Conservation (phyloP, 257 asterid species). For the Parsonsia alboflavescens region DNA sequence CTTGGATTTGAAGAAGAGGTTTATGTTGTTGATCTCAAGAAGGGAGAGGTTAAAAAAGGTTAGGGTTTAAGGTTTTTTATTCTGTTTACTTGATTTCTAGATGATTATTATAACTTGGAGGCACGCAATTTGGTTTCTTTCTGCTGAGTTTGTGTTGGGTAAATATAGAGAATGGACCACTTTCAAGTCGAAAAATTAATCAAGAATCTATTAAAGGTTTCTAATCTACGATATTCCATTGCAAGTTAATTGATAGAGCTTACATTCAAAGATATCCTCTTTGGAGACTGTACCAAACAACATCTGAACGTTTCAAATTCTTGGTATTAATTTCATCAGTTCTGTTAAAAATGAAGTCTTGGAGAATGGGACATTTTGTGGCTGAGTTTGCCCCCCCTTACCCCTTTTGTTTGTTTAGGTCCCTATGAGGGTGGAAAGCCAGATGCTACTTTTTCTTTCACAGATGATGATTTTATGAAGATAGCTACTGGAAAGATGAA, state of each 20-base stretch:
- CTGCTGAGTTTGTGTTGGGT: not conserved
- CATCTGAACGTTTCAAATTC: not conserved
- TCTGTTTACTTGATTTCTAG: not conserved
- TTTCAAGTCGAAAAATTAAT: not conserved
- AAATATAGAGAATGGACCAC: too few relatives aligned
- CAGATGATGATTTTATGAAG: constrained; percentile 55
- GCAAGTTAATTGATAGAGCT: not conserved
- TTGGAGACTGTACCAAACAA: not conserved
- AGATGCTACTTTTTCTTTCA: constrained; percentile 90
- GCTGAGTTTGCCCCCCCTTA: not conserved
- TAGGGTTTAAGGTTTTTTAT: constrained; percentile 18
- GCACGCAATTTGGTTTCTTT: not conserved
- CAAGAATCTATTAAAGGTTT: not conserved
- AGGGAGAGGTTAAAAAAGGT: constrained; percentile 91
- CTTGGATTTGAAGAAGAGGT: constrained; percentile 70
- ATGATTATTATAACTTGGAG: not conserved
- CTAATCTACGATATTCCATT: not conserved
- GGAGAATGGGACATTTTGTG: not conserved
- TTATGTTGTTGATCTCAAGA: constrained; percentile 89
- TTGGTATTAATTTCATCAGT: not conserved
- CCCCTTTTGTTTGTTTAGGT: constrained; percentile 33
- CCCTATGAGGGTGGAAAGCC: constrained; percentile 82
- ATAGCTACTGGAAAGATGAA: constrained; percentile 48
- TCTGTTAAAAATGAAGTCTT: not conserved
- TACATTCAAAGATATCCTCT: not conserved